A percentile compares a stretch with the other conserved stretches of the same genome.
phyloP scores from a whole-genome alignment of 2,329 filamentous ascomycete genomes.

The Diplodia mutila region DNA sequence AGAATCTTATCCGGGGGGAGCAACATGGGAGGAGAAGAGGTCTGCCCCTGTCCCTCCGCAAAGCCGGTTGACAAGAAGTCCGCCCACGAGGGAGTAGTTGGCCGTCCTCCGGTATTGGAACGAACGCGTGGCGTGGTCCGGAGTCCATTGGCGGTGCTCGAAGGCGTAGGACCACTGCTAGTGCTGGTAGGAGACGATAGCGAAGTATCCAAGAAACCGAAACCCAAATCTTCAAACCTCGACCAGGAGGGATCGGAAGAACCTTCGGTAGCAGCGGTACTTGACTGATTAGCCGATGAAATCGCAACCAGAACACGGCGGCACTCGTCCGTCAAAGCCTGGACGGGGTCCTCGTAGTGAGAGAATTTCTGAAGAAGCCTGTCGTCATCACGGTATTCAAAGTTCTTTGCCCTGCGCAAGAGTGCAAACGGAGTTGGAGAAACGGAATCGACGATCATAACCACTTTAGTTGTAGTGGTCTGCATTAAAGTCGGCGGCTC shows the following conservation, averaged over 20 bases:
- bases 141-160: slow-evolving; percentile 51
- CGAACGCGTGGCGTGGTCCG: slow-evolving; percentile 69
- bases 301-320: slow-evolving; percentile 87
- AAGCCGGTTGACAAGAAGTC: slow-evolving; percentile 97
- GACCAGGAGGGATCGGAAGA: slow-evolving; percentile 86
- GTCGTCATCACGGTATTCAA: slow-evolving; percentile 92
- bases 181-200: slow-evolving; percentile 27
- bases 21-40: slow-evolving; percentile 67
- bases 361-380: slow-evolving; percentile 82
- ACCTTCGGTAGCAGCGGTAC: slow-evolving; percentile 55
- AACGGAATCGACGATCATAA: slow-evolving; percentile 95
- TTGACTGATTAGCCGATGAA: slow-evolving; percentile 84
- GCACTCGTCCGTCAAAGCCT: slow-evolving; percentile 90
- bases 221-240: slow-evolving; percentile 92
- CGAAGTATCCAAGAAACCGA: slow-evolving; percentile 72
- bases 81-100: slow-evolving; percentile 96
- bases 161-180: slow-evolving; percentile 33
- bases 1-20: slow-evolving; percentile 91
- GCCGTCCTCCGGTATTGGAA: slow-evolving; percentile 70
- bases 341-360: slow-evolving; percentile 84
- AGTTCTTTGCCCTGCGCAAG: slow-evolving; percentile 87
- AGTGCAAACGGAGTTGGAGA: slow-evolving; percentile 93
- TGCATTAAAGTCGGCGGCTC: slow-evolving; percentile 76
- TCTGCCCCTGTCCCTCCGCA: slow-evolving; percentile 68
- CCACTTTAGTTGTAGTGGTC: slow-evolving; percentile 80